Conservation (phyloP, 2,329 filamentous ascomycete species). For the Alternaria viburni region DNA sequence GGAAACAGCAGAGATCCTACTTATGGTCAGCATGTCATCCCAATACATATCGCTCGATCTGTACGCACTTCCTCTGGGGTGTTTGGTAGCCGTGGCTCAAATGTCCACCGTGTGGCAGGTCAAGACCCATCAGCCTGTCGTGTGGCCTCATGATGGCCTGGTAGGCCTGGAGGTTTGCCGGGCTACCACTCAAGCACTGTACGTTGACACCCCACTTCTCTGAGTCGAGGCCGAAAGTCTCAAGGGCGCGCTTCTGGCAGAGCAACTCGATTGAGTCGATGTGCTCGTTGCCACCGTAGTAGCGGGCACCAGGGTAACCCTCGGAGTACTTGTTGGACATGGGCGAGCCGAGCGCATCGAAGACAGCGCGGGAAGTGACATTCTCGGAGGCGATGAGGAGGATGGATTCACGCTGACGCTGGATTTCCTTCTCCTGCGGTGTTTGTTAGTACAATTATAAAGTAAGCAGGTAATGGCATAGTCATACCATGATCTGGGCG, state of each 20-base stretch:
- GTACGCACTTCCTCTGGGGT: conserved; percentile 79
- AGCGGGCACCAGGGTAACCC: conserved; percentile 93
- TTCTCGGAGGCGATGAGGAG: conserved; percentile 60
- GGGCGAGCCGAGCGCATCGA: conserved; percentile 58
- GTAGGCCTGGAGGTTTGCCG: conserved; percentile 97
- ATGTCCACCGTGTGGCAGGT: conserved; percentile 93
- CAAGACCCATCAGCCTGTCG: conserved; percentile 95
- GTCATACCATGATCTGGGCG: conserved; percentile 90
- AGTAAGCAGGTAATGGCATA: background rate
- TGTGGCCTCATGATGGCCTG: conserved; percentile 96
- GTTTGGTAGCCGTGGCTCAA: conserved; percentile 98
- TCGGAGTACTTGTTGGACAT: conserved; percentile 95
- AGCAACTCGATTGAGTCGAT: conserved; percentile 89
- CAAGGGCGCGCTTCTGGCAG: conserved; percentile 87
- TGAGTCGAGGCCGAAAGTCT: conserved; percentile 82
- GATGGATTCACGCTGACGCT: conserved; percentile 98
- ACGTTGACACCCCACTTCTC: conserved; percentile 98
- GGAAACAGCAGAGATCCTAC: conserved; percentile 91
- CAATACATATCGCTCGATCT: background rate
- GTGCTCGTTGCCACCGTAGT: conserved; percentile 96
- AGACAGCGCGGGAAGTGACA: conserved; percentile 48
- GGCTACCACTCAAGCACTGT: conserved; percentile 82
- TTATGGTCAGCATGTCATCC: conserved; percentile 16
- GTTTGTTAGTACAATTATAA: conserved; percentile 17
- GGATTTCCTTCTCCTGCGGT: conserved; percentile 81